Evolutionary conservation across 306 rosid genomes (phyloP).

Genomic region (Fragaria iinumae): DNA sequence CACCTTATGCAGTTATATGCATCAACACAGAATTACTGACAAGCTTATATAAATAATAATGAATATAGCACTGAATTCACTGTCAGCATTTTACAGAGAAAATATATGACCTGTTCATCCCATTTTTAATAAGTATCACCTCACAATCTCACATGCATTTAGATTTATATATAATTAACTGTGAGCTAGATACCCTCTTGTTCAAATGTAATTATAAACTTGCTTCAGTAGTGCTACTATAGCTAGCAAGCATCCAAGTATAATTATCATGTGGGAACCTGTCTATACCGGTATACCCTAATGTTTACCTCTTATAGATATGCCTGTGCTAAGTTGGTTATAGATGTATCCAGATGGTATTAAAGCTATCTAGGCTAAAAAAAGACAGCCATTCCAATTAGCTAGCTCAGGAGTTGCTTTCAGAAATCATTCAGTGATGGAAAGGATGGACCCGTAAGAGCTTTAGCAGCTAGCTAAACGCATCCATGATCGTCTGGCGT

Average conservation of each 20-base stretch:
- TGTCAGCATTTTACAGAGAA: not conserved
- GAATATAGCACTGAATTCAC: not conserved
- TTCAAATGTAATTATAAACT: not conserved
- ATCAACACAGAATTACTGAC: conserved; percentile 7
- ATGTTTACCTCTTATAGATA: not conserved
- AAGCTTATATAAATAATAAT: not conserved
- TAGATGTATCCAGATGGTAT: not conserved
- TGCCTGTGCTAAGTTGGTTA: not conserved
- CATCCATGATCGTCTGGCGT: conserved; percentile 7
- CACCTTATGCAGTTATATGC: not conserved
- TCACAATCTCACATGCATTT: not conserved
- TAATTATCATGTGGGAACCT: not conserved
- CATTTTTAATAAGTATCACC: not conserved
- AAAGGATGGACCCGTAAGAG: not conserved
- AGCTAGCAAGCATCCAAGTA: not conserved
- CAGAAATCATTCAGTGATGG: not conserved
- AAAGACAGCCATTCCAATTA: not conserved
- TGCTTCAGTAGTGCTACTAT: not conserved
- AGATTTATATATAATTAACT: not conserved
- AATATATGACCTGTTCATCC: not conserved
- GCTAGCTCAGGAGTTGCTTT: not conserved
- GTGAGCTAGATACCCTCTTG: not conserved
- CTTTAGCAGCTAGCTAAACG: conserved; percentile 1
- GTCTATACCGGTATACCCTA: not conserved
- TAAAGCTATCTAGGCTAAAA: not conserved